A percentile compares a stretch with the other conserved stretches of the same genome.
phyloP scores from a whole-genome alignment of 306 rosid species.

The Prunus salicina region DNA sequence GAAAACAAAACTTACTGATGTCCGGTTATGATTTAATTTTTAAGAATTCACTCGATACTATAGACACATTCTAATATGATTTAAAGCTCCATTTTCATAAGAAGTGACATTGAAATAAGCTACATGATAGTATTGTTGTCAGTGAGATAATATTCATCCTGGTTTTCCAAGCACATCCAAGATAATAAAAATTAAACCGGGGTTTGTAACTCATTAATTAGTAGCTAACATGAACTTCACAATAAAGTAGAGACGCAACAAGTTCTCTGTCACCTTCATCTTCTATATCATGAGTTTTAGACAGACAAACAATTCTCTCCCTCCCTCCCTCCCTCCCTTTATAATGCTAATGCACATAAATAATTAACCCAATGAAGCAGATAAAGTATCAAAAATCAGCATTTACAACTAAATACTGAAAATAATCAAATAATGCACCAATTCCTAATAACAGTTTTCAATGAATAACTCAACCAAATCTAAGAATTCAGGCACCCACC shows the following conservation, averaged over 20 bases:
- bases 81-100: background rate
- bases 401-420: background rate
- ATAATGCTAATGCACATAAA: background rate
- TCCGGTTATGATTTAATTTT: background rate
- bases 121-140: background rate
- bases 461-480: background rate
- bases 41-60: background rate
- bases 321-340: background rate
- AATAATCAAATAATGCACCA: background rate
- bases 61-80: background rate
- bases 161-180: background rate
- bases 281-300: background rate
- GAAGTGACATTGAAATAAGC: background rate
- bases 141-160: background rate
- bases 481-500: slow-evolving; percentile 41
- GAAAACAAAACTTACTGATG: background rate
- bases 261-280: background rate
- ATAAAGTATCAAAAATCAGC: background rate
- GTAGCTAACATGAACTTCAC: background rate
- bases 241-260: background rate
- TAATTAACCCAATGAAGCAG: background rate
- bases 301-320: background rate
- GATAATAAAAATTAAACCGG: background rate
- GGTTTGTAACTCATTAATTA: background rate
- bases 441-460: background rate